Evolutionary conservation across 163 green algal genomes (phyloP).

Genomic region (Picocystis sp.): DNA sequence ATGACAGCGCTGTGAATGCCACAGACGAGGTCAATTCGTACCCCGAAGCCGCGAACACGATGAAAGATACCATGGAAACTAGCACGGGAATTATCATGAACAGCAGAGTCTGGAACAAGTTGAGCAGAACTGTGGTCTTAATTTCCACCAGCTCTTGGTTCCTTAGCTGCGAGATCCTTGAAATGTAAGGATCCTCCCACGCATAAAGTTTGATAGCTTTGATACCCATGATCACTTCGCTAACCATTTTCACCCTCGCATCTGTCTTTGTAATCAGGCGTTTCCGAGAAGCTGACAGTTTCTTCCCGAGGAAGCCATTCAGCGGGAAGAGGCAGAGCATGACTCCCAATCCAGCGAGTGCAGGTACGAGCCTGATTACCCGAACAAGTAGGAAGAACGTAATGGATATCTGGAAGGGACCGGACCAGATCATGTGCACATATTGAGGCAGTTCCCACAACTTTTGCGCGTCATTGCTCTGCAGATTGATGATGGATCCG

Average conservation of each 20-base stretch:
- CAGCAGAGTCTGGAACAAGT: conserved; percentile 9
- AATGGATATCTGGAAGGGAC: conserved; percentile 46
- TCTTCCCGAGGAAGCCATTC: conserved; percentile 37
- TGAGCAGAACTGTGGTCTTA: conserved; percentile 22
- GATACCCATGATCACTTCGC: conserved; percentile 62
- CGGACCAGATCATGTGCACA: conserved; percentile 72
- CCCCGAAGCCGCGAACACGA: conserved; percentile 36
- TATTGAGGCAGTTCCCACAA: conserved; percentile 62
- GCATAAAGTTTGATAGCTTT: conserved; percentile 95
- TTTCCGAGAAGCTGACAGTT: conserved; percentile 31
- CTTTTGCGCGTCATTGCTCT: conserved; percentile 71
- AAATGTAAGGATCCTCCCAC: conserved; percentile 71
- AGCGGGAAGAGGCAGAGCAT: conserved; percentile 58
- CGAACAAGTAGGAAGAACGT: conserved; percentile 15
- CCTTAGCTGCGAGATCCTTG: conserved; percentile 48
- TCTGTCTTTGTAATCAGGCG: conserved; percentile 60
- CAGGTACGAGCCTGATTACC: conserved; percentile 28
- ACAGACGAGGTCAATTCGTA: conserved; percentile 46
- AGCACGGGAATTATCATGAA: conserved; percentile 29
- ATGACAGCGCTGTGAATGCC: conserved; percentile 67
- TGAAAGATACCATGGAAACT: conserved; percentile 45
- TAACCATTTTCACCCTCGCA: conserved; percentile 62
- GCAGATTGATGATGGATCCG: conserved; percentile 64
- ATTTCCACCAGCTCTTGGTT: conserved; percentile 53
- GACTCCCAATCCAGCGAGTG: conserved; percentile 46